These are phyloP conservation scores for Xeromyces bisporus DNA, from an alignment of 495 filamentous ascomycete species.

Conservation along the genomic window DNA sequence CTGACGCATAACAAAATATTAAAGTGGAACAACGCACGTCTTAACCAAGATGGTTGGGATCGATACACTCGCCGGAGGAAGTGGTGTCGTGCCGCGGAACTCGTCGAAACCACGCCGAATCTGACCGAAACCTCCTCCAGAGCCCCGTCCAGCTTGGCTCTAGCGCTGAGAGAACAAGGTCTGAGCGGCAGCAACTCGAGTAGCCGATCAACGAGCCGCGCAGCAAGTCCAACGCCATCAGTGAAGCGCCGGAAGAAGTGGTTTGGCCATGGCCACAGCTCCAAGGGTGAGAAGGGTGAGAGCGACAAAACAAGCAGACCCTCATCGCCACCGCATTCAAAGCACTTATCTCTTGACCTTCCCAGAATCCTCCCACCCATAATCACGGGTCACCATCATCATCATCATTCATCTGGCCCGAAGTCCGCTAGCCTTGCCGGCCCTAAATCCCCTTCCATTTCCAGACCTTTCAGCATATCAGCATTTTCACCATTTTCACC, in stretches of 20 bases:
- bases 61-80: slow-evolving; percentile 86
- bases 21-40: slow-evolving; percentile 82
- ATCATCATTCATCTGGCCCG: not conserved
- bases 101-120: slow-evolving; percentile 51
- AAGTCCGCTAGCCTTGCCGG: too few species aligned
- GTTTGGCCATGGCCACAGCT: slow-evolving; percentile 27
- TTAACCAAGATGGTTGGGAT: slow-evolving; percentile 84
- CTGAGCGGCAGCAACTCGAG: slow-evolving; percentile 8
- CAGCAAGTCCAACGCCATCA: slow-evolving; percentile 16
- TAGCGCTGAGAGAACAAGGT: slow-evolving; percentile 18
- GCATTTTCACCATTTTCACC: slow-evolving; percentile 11
- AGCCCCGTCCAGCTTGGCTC: slow-evolving; percentile 12
- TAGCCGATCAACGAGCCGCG: slow-evolving; percentile 12
- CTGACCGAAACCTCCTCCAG: slow-evolving; percentile 11
- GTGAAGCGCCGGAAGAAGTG: slow-evolving; percentile 22
- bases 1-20: too few species aligned
- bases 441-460: slow-evolving; percentile 16
- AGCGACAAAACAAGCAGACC: slow-evolving; percentile 14
- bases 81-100: slow-evolving; percentile 91
- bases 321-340: slow-evolving; percentile 10
- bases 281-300: slow-evolving; percentile 24
- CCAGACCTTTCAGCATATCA: slow-evolving; percentile 17
- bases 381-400: not conserved
- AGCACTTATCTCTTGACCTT: slow-evolving; percentile 11
- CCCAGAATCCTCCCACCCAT: slow-evolving; percentile 8